These are phyloP conservation scores for Leonotis leonurus DNA, from an alignment of 257 asterid genomes.

Conservation along the genomic window DNA sequence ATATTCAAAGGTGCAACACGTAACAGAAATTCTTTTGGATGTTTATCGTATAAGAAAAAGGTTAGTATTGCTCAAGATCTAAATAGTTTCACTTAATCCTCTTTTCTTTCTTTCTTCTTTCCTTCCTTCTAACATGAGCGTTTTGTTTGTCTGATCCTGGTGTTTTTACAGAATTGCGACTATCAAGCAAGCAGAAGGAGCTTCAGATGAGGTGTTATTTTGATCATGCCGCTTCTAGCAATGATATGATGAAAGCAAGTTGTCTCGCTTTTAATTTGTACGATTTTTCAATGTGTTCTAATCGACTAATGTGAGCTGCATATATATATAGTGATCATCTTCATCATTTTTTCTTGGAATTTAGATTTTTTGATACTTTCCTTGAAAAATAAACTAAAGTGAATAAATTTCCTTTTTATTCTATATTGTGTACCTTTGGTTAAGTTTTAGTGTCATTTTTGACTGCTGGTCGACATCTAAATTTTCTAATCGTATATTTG, in stretches of 20 bases:
- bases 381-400: too few relatives aligned
- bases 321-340: not conserved
- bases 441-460: too few relatives aligned
- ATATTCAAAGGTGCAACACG: constrained; percentile 44
- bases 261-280: not conserved
- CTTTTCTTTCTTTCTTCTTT: not conserved
- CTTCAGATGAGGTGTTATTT: constrained; percentile 10
- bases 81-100: not conserved
- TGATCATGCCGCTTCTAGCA: constrained; percentile 13
- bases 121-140: not conserved
- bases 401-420: too few relatives aligned
- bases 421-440: too few relatives aligned
- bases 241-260: not conserved
- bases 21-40: constrained; percentile 45
- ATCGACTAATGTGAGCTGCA: not conserved
- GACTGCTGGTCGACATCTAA: too few relatives aligned
- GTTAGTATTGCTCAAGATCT: constrained; percentile 27
- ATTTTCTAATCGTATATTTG: too few relatives aligned
- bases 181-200: constrained; percentile 28
- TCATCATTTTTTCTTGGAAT: not conserved
- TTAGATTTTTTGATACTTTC: not conserved
- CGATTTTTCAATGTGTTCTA: not conserved
- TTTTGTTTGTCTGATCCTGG: not conserved
- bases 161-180: constrained; percentile 39
- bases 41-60: constrained; percentile 56